Conservation (phyloP, 176 grass and related monocot species). For the Phoenix roebelenii region DNA sequence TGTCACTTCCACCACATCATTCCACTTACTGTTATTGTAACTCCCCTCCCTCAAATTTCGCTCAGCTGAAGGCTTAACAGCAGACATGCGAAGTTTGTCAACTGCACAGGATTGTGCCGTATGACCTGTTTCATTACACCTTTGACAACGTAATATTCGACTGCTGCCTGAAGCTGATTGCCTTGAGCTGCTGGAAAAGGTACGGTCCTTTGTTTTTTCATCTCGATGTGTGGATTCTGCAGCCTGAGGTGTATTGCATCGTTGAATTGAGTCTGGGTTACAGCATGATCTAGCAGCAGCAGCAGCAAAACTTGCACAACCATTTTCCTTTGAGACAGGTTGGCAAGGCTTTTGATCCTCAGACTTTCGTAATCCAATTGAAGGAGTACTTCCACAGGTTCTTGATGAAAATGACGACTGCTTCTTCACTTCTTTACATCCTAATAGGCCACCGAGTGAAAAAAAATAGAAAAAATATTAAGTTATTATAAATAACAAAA, state of each 20-base stretch:
- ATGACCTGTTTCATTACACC: constrained; percentile 72
- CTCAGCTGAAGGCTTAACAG: constrained; percentile 42
- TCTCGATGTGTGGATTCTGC: constrained; percentile 23
- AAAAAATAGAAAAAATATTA: constrained; percentile 18
- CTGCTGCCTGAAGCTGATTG: constrained; percentile 23
- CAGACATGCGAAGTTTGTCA: constrained; percentile 43
- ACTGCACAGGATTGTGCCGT: constrained; percentile 50
- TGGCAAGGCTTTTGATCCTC: constrained; percentile 11
- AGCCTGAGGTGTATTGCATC: constrained; percentile 23
- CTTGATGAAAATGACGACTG: constrained; percentile 20
- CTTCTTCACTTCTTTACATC: constrained; percentile 56
- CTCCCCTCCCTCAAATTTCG: constrained; percentile 43
- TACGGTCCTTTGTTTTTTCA: constrained; percentile 36
- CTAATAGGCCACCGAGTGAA: constrained; percentile 3
- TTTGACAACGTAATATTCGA: constrained; percentile 35
- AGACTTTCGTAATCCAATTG: constrained; percentile 18
- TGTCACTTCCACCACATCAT: constrained; percentile 18
- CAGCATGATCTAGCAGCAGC: constrained; percentile 28
- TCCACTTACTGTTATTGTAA: constrained; percentile 31
- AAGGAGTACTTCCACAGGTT: constrained; percentile 9
- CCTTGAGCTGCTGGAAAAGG: constrained; percentile 29
- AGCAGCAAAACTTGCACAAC: not conserved
- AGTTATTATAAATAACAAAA: constrained; percentile 8
- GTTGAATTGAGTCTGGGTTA: constrained; percentile 35
- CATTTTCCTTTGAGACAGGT: constrained; percentile 26